These are phyloP conservation scores for Selaginella tamariscina DNA, from an alignment of 75 land plant species.

Conservation along the genomic window DNA sequence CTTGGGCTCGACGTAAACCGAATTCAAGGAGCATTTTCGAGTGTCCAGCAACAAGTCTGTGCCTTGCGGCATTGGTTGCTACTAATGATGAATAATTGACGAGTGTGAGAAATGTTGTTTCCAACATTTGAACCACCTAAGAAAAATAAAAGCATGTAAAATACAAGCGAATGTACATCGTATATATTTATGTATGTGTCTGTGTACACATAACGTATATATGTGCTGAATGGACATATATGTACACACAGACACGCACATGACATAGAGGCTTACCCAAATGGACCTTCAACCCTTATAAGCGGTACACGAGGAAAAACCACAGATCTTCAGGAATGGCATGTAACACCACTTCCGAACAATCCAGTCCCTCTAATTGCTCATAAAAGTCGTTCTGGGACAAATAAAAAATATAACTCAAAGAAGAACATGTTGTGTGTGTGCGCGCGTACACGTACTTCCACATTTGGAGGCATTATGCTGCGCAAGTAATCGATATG, in stretches of 20 bases:
- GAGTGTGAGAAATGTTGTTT: slow-evolving; percentile 80
- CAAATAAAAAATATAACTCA: not conserved
- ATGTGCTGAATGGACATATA: too few relatives aligned
- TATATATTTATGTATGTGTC: too few relatives aligned
- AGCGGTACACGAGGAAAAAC: slow-evolving; percentile 85
- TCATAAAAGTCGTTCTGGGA: slow-evolving; percentile 61
- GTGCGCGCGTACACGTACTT: slow-evolving; percentile 30
- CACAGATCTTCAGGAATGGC: slow-evolving; percentile 77
- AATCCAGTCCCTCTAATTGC: slow-evolving; percentile 51
- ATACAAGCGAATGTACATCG: too few relatives aligned
- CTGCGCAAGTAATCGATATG: slow-evolving; percentile 52
- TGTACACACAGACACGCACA: too few relatives aligned
- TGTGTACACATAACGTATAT: too few relatives aligned
- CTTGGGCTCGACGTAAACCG: slow-evolving; percentile 94
- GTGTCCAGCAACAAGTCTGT: slow-evolving; percentile 79
- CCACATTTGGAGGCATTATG: slow-evolving; percentile 54
- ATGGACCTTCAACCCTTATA: slow-evolving; percentile 76
- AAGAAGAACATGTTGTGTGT: not conserved
- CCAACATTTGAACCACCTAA: slow-evolving; percentile 76
- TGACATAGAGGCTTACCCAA: slow-evolving; percentile 53
- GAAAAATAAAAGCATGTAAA: not conserved
- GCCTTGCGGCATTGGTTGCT: slow-evolving; percentile 97
- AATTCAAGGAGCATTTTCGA: slow-evolving; percentile 77
- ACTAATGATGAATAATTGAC: slow-evolving; percentile 91
- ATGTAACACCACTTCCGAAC: slow-evolving; percentile 70